Base-by-base conservation (phyloP, 2,329 filamentous ascomycete genomes). In the Polychaeton citri region DNA sequence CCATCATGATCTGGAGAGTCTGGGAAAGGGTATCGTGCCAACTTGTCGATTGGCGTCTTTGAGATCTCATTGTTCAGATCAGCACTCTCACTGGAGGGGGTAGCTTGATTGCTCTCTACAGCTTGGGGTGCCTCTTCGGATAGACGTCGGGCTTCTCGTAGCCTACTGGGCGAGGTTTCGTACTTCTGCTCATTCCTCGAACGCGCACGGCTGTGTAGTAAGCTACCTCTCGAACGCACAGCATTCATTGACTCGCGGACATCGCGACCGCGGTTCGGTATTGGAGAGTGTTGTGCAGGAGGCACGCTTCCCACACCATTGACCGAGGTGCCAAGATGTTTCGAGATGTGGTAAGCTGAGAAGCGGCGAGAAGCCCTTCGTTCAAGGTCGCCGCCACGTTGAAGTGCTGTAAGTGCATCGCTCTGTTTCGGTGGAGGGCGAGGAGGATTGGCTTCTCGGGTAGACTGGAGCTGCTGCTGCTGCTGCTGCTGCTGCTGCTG, bases 341-440 rank as follows among this genome's bases (percentile, higher is more conserved):
- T 96, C 32, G 85, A 84, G 47, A 98, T 93, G 53, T 98, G 90
- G 55, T 96, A 98, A 36, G 86, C 82, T 2, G 90, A 96, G 55
- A 96, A 98, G 51, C 90, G 72, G 47, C 88, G 73, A 10, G 90
- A 98, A 1, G 90, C 90, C 54, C 90, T 74, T 53, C 90, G 75
- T 61, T 98, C 90, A 34, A 98, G 65, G 46, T 95, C 87, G 15
- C 88, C 88, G 21, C 87, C 87, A 58, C 86, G 76, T 60, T 96
- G 90, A 45, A 98, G 61, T 34, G 87, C 86, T 33, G 85, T 85
- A 35, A 98, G 66, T 4, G 90, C 90, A 64, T 93, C 92, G 49
- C 90, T 82, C 49, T 86, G 78, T 49, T 82, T 82, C 35, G 85
- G 81, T 18, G 79, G 77, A 2, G 84, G 81, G n/a, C 79, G 79